These are phyloP conservation scores for Taxillus chinensis DNA, from an alignment of 164 flowering plant species.

Conservation along the genomic window DNA sequence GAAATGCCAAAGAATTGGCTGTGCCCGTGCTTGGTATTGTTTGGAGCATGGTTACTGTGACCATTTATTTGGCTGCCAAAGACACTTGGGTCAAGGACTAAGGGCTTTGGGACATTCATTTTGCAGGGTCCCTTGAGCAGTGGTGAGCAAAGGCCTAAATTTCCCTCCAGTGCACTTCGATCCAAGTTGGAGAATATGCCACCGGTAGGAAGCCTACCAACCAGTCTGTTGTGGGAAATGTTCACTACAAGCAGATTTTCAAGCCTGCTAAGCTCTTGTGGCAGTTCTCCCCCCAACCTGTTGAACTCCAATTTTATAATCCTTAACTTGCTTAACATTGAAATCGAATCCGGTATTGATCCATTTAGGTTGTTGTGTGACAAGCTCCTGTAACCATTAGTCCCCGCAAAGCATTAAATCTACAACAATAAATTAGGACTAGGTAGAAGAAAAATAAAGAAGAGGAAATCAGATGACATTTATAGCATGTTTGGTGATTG, in stretches of 20 bases:
- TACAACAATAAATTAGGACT: neutral
- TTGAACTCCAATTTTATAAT: slow-evolving; percentile 69
- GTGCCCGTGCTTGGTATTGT: slow-evolving; percentile 16
- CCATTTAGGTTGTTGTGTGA: slow-evolving; percentile 68
- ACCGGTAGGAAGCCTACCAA: slow-evolving; percentile 67
- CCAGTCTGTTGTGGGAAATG: slow-evolving; percentile 64
- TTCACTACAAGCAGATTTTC: slow-evolving; percentile 75
- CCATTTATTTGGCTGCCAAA: slow-evolving; percentile 27
- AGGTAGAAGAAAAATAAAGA: neutral
- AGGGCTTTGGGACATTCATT: slow-evolving; percentile 78
- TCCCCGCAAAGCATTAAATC: too few relatives aligned
- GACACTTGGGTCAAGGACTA: slow-evolving; percentile 68
- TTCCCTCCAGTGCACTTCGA: slow-evolving; percentile 62
- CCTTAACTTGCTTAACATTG: slow-evolving; percentile 57
- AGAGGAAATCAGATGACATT: too few relatives aligned
- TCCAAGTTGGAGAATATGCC: slow-evolving; percentile 65
- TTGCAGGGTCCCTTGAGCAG: slow-evolving; percentile 73
- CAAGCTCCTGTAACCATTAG: slow-evolving; percentile 60
- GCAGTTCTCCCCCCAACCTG: slow-evolving; percentile 73
- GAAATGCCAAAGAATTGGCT: slow-evolving; percentile 68
- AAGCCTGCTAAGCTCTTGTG: slow-evolving; percentile 51
- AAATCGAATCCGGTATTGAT: slow-evolving; percentile 50
- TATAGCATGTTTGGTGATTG: too few relatives aligned
- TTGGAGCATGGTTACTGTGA: slow-evolving; percentile 6
- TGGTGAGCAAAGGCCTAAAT: slow-evolving; percentile 89